These are phyloP conservation scores for Rubia tinctorum DNA, from an alignment of 305 asterid genomes.

Conservation along the genomic window DNA sequence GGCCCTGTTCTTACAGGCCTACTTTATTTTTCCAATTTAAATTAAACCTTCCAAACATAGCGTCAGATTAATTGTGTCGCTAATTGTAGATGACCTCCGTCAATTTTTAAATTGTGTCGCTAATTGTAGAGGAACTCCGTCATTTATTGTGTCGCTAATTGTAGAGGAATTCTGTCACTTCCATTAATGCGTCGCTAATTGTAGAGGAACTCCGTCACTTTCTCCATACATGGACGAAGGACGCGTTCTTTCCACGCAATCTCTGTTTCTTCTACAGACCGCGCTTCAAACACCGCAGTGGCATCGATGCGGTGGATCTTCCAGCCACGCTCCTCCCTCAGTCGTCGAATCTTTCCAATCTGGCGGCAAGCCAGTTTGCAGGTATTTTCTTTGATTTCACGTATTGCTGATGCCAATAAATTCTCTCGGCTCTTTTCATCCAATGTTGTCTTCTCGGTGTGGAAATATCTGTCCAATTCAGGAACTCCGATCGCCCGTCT, in stretches of 20 bases:
- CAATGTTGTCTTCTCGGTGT: constrained; percentile 2
- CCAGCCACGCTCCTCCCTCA: constrained; percentile 25
- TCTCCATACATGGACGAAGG: neutral
- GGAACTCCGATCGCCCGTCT: constrained; percentile 37
- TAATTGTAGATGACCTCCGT: too few relatives aligned
- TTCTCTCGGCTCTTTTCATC: constrained; percentile 7
- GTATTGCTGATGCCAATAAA: constrained; percentile 29
- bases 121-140: too few relatives aligned
- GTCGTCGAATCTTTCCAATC: constrained; percentile 27
- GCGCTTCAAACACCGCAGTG: constrained; percentile 22
- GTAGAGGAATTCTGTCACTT: too few relatives aligned
- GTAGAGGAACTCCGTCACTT: neutral
- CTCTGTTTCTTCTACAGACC: neutral
- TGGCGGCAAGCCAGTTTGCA: constrained; percentile 30
- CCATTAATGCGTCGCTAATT: neutral
- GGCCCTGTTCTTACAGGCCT: too few relatives aligned
- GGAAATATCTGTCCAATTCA: constrained; percentile 34
- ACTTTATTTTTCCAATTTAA: too few relatives aligned
- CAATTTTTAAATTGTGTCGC: too few relatives aligned
- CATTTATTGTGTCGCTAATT: too few relatives aligned
- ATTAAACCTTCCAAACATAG: too few relatives aligned
- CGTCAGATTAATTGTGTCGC: too few relatives aligned
- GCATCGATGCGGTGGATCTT: constrained; percentile 35
- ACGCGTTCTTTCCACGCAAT: constrained; percentile 4
- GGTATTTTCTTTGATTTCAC: constrained; percentile 30